Conservation (phyloP, 108 stramenopile species). For the Conticribra guillardii region DNA sequence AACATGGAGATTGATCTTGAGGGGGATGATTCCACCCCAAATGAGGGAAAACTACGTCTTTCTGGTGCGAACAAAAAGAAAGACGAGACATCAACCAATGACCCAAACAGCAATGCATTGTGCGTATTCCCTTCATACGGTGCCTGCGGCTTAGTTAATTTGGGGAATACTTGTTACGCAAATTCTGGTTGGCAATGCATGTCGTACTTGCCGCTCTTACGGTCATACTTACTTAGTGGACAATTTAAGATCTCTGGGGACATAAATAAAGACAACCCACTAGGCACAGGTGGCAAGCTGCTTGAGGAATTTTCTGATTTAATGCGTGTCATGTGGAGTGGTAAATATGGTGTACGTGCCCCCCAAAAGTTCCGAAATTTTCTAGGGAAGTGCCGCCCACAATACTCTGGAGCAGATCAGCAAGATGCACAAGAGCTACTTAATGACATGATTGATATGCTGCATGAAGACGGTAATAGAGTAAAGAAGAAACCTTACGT, state of each 20-base stretch:
- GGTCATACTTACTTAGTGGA: slow-evolving; percentile 85
- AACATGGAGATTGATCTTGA: slow-evolving; percentile 36
- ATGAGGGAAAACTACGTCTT: slow-evolving; percentile 51
- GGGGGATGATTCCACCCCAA: slow-evolving; percentile 22
- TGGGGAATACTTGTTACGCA: slow-evolving; percentile 97
- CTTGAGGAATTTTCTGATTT: slow-evolving; percentile 92
- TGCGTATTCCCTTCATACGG: slow-evolving; percentile 87
- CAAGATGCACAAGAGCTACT: slow-evolving; percentile 95
- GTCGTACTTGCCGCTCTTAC: slow-evolving; percentile 84
- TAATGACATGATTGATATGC: slow-evolving; percentile 89
- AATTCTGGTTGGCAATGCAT: slow-evolving; percentile 96
- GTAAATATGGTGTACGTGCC: slow-evolving; percentile 68
- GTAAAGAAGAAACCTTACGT: slow-evolving; percentile 93
- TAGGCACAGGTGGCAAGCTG: slow-evolving; percentile 93
- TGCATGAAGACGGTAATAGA: slow-evolving; percentile 95
- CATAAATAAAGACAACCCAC: slow-evolving; percentile 92
- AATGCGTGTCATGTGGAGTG: slow-evolving; percentile 86
- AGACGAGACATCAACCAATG: slow-evolving; percentile 26
- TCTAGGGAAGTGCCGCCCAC: slow-evolving; percentile 76
- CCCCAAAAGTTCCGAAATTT: slow-evolving; percentile 77
- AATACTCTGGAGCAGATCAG: slow-evolving; percentile 94
- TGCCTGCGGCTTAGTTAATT: slow-evolving; percentile 83
- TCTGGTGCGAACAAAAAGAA: slow-evolving; percentile 55
- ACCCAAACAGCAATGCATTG: slow-evolving; percentile 43
- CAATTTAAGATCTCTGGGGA: slow-evolving; percentile 82